Evolutionary conservation across 805 yeast species (phyloP).

Genomic region (Candida alai): DNA sequence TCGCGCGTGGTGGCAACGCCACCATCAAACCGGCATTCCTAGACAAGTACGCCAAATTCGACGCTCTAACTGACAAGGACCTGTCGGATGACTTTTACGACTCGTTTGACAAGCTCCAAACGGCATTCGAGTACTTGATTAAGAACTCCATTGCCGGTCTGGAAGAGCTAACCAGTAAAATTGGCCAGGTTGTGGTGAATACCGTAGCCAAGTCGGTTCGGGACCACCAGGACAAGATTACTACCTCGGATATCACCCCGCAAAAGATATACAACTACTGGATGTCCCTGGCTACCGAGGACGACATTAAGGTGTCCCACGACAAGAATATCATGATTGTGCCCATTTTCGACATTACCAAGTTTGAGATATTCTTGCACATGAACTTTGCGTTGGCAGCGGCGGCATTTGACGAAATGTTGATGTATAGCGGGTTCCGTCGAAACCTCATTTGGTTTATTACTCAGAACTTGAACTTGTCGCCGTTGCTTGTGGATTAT

Average conservation of each 20-base stretch:
- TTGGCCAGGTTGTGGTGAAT: slow-evolving; percentile 40
- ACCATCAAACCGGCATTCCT: slow-evolving; percentile 19
- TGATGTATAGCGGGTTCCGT: slow-evolving; percentile 65
- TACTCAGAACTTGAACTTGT: slow-evolving; percentile 53
- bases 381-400: slow-evolving; percentile 52
- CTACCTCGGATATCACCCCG: slow-evolving; percentile 33
- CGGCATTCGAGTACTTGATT: slow-evolving; percentile 22
- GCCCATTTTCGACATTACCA: slow-evolving; percentile 30
- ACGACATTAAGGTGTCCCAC: slow-evolving; percentile 20
- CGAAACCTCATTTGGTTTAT: slow-evolving; percentile 64
- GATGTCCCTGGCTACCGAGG: slow-evolving; percentile 30
- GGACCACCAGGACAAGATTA: slow-evolving; percentile 10
- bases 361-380: slow-evolving; percentile 50
- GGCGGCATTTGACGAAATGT: slow-evolving; percentile 61
- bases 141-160: slow-evolving; percentile 24
- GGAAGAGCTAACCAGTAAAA: slow-evolving; percentile 15
- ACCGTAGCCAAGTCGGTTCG: slow-evolving; percentile 54
- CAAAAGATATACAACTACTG: slow-evolving; percentile 49
- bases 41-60: slow-evolving; percentile 14
- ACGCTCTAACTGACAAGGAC: slow-evolving; percentile 13
- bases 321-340: slow-evolving; percentile 25
- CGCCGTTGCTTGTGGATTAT: slow-evolving; percentile 55
- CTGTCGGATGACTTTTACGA: slow-evolving; percentile 28
- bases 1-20: slow-evolving; percentile 57
- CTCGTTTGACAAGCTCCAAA: slow-evolving; percentile 21